These are phyloP conservation scores for Geotrichum aggregatum DNA, from an alignment of 1,139 yeast genomes.

Conservation along the genomic window DNA sequence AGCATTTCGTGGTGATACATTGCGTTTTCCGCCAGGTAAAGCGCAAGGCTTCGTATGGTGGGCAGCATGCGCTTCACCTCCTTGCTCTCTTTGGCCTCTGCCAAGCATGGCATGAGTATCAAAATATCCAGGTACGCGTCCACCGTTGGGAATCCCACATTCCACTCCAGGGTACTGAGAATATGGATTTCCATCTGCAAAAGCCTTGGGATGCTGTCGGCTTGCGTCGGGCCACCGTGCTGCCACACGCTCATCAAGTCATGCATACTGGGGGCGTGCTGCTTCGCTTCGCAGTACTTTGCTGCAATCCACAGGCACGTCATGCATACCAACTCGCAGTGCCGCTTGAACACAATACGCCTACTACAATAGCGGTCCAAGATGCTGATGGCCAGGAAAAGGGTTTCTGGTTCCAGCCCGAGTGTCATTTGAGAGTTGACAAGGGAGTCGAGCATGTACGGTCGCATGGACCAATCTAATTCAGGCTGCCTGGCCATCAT, in stretches of 20 bases:
- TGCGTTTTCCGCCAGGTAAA: conserved; percentile 74
- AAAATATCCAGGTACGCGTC: conserved; percentile 36
- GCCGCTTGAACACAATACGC: conserved; percentile 85
- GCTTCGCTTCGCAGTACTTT: conserved; percentile 84
- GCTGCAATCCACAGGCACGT: conserved; percentile 95
- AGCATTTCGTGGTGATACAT: conserved; percentile 68
- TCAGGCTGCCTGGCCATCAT: conserved; percentile 93
- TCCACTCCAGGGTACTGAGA: conserved; percentile 80
- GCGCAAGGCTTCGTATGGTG: conserved; percentile 39
- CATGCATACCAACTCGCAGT: conserved; percentile 88
- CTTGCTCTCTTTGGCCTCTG: not conserved
- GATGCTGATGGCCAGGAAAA: conserved; percentile 73
- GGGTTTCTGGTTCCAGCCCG: conserved; percentile 70
- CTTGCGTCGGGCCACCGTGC: conserved; percentile 49
- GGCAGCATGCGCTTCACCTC: conserved; percentile 24
- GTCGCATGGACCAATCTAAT: conserved; percentile 89
- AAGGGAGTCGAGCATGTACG: conserved; percentile 75
- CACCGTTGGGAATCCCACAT: conserved; percentile 54
- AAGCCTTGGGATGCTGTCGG: conserved; percentile 82
- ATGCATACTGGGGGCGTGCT: conserved; percentile 71
- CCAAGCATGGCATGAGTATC: not conserved
- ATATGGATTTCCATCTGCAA: conserved; percentile 94
- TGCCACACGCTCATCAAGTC: conserved; percentile 49
- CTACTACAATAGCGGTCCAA: conserved; percentile 89
- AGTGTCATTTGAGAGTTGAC: conserved; percentile 77